phyloP scores from a whole-genome alignment of 2,329 filamentous ascomycete genomes.

The Venturia nashicola region DNA sequence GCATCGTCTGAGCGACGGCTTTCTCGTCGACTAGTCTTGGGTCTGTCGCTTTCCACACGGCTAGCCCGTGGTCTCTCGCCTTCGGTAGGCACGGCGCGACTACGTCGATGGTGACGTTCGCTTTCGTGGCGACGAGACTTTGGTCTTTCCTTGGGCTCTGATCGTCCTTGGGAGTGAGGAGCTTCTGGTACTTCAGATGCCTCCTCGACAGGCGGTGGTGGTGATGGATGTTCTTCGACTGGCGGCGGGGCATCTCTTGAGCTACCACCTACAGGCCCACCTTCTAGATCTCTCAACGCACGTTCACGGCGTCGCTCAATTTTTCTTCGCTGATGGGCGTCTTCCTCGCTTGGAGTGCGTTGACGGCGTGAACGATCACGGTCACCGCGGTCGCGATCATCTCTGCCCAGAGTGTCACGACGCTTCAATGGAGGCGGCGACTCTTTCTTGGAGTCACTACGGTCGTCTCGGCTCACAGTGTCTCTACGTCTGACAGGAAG shows the following conservation, averaged over 20 bases:
- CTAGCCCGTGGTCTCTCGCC: neutral
- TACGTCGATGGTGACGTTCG: constrained; percentile 2
- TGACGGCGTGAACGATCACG: constrained; percentile 5
- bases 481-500: neutral
- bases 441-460: neutral
- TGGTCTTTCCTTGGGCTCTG: constrained; percentile 1
- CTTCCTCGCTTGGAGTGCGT: constrained; percentile 7
- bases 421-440: neutral
- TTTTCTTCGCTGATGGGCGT: constrained; percentile 2
- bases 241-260: neutral
- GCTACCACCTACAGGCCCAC: neutral
- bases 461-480: neutral
- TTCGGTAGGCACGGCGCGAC: constrained; percentile 1
- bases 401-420: neutral
- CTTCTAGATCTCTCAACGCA: constrained; percentile 4
- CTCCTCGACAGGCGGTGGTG: neutral
- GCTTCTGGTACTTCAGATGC: neutral
- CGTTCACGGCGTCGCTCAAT: constrained; percentile 6
- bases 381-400: neutral
- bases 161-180: neutral
- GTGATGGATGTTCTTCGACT: neutral
- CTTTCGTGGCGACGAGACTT: constrained; percentile 5
- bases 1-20: neutral
- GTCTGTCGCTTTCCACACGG: constrained; percentile 4
- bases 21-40: constrained; percentile 1